Conservation (phyloP, 139 green algal genomes). For the Chlamydomonas applanata region DNA sequence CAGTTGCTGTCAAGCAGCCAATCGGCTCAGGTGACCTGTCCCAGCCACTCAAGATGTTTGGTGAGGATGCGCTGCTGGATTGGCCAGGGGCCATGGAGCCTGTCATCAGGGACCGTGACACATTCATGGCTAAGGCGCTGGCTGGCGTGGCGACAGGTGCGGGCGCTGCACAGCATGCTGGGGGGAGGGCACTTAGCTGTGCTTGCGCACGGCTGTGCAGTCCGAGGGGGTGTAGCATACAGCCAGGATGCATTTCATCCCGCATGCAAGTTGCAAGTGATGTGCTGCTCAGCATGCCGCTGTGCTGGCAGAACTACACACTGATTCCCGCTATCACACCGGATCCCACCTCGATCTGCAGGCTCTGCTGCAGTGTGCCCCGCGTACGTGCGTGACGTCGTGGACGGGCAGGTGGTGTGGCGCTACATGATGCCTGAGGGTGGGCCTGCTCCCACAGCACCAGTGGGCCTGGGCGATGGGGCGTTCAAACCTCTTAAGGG, state of each 20-base stretch:
- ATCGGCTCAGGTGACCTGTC: conserved; percentile 45
- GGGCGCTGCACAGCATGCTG: too few species aligned
- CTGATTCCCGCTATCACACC: too few species aligned
- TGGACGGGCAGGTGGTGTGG: conserved; percentile 49
- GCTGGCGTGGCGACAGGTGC: conserved; percentile 55
- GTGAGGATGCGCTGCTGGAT: conserved; percentile 84
- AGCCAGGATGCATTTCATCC: too few species aligned
- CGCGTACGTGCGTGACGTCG: conserved; percentile 49
- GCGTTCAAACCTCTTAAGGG: conserved; percentile 27
- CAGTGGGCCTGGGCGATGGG: not conserved
- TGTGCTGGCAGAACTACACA: too few species aligned
- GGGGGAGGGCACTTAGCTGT: not conserved
- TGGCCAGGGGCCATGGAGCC: conserved; percentile 75
- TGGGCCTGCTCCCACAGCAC: not conserved
- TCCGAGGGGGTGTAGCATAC: too few species aligned
- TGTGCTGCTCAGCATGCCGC: too few species aligned
- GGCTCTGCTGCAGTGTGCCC: conserved; percentile 18
- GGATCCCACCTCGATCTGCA: too few species aligned
- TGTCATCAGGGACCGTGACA: conserved; percentile 77
- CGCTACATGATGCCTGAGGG: conserved; percentile 62
- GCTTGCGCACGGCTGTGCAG: too few species aligned
- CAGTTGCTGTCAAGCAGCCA: conserved; percentile 63
- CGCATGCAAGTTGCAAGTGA: too few species aligned
- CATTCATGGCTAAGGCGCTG: conserved; percentile 73
- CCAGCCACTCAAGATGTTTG: conserved; percentile 63